Percentiles rank a stretch among this genome's conserved stretches.
phyloP scores from a whole-genome alignment of 108 stramenopile genomes.

The Parmales sp. region DNA sequence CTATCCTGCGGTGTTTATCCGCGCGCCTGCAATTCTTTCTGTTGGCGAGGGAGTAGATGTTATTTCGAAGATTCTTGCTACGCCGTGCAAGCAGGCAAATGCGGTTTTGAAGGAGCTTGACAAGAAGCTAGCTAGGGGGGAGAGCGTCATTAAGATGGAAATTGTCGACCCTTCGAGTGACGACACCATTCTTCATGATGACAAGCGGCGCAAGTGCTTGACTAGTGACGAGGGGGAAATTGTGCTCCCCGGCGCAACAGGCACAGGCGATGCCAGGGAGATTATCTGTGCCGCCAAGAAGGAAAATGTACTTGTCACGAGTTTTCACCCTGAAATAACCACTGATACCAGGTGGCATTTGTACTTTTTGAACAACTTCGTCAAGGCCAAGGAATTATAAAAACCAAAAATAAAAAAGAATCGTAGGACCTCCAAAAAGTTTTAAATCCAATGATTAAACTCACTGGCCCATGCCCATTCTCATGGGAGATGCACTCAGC shows the following conservation, averaged over 20 bases:
- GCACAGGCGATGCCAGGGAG: conserved; percentile 69
- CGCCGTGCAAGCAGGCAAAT: conserved; percentile 73
- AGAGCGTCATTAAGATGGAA: conserved; percentile 59
- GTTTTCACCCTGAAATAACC: conserved; percentile 96
- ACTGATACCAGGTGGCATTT: conserved; percentile 82
- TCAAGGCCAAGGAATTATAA: conserved; percentile 17
- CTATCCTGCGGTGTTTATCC: conserved; percentile 91
- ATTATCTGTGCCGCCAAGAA: conserved; percentile 85
- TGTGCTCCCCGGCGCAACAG: conserved; percentile 64
- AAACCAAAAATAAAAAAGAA: neutral
- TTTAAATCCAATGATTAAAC: no score
- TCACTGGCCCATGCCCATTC: no score
- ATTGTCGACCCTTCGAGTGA: conserved; percentile 62
- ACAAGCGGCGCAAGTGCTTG: conserved; percentile 35
- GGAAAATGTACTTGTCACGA: conserved; percentile 73
- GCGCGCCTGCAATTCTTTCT: conserved; percentile 90
- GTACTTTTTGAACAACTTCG: conserved; percentile 77
- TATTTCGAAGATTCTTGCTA: conserved; percentile 74
- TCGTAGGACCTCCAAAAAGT: no score
- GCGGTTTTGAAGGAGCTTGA: conserved; percentile 70
- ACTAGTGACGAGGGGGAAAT: conserved; percentile 37
- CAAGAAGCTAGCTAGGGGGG: conserved; percentile 54
- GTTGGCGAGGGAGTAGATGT: conserved; percentile 61
- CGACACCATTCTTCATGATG: neutral
- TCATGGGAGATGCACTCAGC: no score